Evolutionary conservation across 2,329 filamentous ascomycete genomes (phyloP).

Genomic region (Stromatinia cepivora): DNA sequence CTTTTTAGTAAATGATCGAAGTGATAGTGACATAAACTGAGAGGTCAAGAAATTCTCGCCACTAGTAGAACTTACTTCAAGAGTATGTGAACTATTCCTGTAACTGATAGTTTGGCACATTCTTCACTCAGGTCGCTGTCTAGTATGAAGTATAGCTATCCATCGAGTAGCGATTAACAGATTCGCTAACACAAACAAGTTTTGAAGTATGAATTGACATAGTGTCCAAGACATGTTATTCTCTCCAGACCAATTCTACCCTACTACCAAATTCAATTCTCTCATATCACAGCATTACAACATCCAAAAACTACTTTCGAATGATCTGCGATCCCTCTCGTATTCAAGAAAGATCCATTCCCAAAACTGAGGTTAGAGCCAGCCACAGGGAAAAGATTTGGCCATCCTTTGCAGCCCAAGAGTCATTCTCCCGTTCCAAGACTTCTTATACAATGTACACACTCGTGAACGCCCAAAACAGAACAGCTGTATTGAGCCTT

Average conservation of each 20-base stretch:
- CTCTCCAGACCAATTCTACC: not conserved
- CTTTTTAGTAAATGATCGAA: not conserved
- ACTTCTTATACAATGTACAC: not conserved
- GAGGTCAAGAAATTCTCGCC: not conserved
- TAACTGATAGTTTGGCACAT: not conserved
- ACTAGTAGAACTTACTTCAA: not conserved
- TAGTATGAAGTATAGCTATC: not conserved
- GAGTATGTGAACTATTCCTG: not conserved
- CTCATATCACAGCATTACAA: not conserved
- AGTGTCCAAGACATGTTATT: too few species aligned
- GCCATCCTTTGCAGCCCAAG: not conserved
- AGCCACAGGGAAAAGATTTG: not conserved
- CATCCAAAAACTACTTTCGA: too few species aligned
- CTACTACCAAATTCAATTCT: not conserved
- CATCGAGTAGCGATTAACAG: too few species aligned
- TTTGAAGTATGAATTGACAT: not conserved
- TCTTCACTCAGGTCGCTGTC: not conserved
- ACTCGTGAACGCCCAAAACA: not conserved
- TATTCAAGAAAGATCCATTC: not conserved
- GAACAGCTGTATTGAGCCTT: not conserved
- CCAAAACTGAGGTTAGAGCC: not conserved
- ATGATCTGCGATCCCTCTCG: not conserved
- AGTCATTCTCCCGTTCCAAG: not conserved
- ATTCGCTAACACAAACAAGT: too few species aligned
- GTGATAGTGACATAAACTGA: not conserved